Percentiles rank a stretch among this genome's conserved stretches.
Evolutionary conservation across 345 rosid species (phyloP).

Genomic region (Combretum micranthum): DNA sequence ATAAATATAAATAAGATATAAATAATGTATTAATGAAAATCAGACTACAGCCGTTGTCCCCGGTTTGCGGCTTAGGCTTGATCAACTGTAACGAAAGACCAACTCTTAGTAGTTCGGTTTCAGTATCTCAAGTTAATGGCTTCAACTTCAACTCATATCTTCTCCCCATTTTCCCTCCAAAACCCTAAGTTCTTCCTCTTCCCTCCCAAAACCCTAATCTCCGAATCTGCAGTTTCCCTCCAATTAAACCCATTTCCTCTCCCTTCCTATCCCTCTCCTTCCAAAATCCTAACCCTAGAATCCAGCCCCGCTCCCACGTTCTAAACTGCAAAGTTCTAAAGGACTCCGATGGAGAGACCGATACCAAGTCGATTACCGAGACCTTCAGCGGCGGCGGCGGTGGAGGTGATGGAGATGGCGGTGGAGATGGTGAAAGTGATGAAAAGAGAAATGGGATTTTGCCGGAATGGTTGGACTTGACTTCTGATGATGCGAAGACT

Average conservation of each 20-base stretch:
- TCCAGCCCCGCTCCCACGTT: constrained; percentile 9
- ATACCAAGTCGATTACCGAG: constrained; percentile 22
- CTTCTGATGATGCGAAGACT: constrained; percentile 73
- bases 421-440: constrained; percentile 32
- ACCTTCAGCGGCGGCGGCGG: constrained; percentile 30
- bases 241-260: constrained; percentile 2
- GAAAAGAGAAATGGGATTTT: constrained; percentile 32
- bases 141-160: too few relatives aligned
- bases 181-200: constrained; percentile 15
- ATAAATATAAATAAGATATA: too few relatives aligned
- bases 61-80: too few relatives aligned
- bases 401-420: constrained; percentile 43
- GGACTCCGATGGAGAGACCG: constrained; percentile 44
- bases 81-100: too few relatives aligned
- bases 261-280: constrained; percentile 8
- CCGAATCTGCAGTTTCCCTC: constrained; percentile 5
- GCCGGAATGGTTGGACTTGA: constrained; percentile 71
- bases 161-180: constrained; percentile 6
- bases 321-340: constrained; percentile 24
- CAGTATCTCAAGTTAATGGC: too few relatives aligned
- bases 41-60: too few relatives aligned
- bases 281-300: constrained; percentile 6
- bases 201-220: constrained; percentile 11
- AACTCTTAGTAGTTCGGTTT: too few relatives aligned
- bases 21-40: too few relatives aligned